Base-by-base conservation (phyloP, 2,329 filamentous ascomycete genomes). In the Thelonectria discophora region DNA sequence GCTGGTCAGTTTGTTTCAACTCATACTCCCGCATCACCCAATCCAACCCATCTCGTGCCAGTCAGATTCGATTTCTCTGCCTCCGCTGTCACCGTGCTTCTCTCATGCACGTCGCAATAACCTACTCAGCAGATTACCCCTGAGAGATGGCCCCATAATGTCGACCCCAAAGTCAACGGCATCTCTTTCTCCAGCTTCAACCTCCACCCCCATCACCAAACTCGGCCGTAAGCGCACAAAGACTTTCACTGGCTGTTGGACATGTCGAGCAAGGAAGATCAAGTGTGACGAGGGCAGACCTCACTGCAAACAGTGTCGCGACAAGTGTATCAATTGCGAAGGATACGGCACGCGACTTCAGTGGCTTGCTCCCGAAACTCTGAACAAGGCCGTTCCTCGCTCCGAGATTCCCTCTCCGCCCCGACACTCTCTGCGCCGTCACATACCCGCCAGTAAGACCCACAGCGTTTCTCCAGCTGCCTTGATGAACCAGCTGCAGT, bases 331-430 rank as follows among this genome's bases (percentile, higher is more conserved):
- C 27, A 40, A 49, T 17, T 77, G 76, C 27, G 68, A 74, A 51
- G 75, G 75, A 9, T 76, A 76, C 45, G 64, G 68, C 51, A 63
- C 66, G 12, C 69, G 73, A 0, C 73, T 76, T 5, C 66, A 70
- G 37, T 76, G 74, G 74, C 43, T 65, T 24, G 24, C 45, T 10
- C 58, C 47, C 20, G 52, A 51, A 39, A 50, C 52, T 20, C 46
- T 46, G 11, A 32, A 13, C 7, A 50, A 27, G 34, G 15, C 47
- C 42, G 32, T 42, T 13, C 42, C 34, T 54, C 51, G 50, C 50
- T 55, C 57, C 30, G 50, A 60, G 51, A 54, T 55, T 32, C 57
- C 57, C 50, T 46, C 57, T n/a, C 43, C 34, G 51, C 18, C 46
- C 9, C 30, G 27, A 15, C 46, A 60, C 21, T 32, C 51, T 6